These are phyloP conservation scores for Psilocybe sp. DNA, from an alignment of 768 basidiomycete species.

Conservation along the genomic window DNA sequence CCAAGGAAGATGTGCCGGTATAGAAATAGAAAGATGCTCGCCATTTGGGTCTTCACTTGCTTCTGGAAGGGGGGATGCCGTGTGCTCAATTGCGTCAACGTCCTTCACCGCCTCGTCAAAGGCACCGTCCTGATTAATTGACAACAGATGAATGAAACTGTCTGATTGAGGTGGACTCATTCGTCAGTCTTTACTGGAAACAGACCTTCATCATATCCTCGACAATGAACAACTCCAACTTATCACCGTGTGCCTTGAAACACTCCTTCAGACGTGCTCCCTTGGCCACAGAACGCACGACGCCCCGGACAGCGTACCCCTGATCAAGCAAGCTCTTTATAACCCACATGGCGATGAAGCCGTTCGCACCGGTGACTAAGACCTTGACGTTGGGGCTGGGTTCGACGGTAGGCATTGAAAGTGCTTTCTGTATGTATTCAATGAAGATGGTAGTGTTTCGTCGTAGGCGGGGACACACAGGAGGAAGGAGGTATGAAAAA, in stretches of 20 bases:
- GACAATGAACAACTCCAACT: slow-evolving; percentile 63
- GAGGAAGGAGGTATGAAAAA: no score
- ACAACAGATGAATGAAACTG: neutral
- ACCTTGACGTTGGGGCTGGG: slow-evolving; percentile 16
- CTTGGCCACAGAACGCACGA: slow-evolving; percentile 61
- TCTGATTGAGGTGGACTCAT: neutral
- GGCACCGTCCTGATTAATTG: slow-evolving; percentile 48
- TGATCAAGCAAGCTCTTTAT: slow-evolving; percentile 51
- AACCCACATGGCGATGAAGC: slow-evolving; percentile 60
- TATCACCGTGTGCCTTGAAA: slow-evolving; percentile 57
- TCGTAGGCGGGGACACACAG: no score
- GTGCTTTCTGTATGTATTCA: no score
- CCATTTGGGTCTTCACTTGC: slow-evolving; percentile 9
- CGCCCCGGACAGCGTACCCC: slow-evolving; percentile 64
- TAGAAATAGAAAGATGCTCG: neutral
- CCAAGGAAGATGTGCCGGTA: neutral
- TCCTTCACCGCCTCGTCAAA: slow-evolving; percentile 79
- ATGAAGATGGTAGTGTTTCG: no score
- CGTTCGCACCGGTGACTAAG: slow-evolving; percentile 59
- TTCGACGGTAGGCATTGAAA: slow-evolving; percentile 3
- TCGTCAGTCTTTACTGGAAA: neutral
- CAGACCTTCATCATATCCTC: slow-evolving; percentile 55
- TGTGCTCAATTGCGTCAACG: slow-evolving; percentile 70
- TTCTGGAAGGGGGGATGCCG: slow-evolving; percentile 58
- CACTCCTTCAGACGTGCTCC: slow-evolving; percentile 49